A percentile compares a stretch with the other conserved stretches of the same genome.
Conservation (phyloP, 73 alveolate genomes). For the Effrenium voratum region DNA sequence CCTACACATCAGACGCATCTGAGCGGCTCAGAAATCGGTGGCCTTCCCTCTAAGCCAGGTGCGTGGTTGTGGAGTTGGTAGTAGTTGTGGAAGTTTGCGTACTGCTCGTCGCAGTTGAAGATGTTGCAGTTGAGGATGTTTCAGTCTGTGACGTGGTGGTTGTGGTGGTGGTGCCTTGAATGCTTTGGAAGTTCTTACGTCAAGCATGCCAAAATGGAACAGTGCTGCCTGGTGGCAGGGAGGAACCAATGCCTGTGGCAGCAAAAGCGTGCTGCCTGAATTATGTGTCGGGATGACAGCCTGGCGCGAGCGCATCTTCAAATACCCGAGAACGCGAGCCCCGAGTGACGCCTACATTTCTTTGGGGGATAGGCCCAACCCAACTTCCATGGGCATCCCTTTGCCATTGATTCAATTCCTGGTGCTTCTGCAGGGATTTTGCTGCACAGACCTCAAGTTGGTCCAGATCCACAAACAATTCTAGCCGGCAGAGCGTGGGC, state of each 20-base stretch:
- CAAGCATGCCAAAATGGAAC: background rate
- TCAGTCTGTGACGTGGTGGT: constrained; percentile 15
- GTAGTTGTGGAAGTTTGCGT: background rate
- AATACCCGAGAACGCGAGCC: background rate
- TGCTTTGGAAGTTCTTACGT: background rate
- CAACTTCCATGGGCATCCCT: too few relatives aligned
- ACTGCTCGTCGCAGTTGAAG: background rate
- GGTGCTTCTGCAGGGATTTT: too few relatives aligned
- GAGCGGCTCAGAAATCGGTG: too few relatives aligned
- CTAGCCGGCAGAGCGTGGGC: background rate
- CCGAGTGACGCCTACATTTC: too few relatives aligned
- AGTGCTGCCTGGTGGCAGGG: constrained; percentile 26
- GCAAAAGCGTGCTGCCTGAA: constrained; percentile 35
- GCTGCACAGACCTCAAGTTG: too few relatives aligned
- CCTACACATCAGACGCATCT: too few relatives aligned
- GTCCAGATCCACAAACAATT: too few relatives aligned
- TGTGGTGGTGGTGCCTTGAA: constrained; percentile 42
- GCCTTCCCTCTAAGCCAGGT: too few relatives aligned
- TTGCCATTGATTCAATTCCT: too few relatives aligned
- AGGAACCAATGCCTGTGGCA: constrained; percentile 58
- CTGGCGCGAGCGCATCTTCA: background rate
- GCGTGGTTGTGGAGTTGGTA: background rate
- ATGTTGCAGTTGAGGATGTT: background rate
- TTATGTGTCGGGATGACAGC: background rate
- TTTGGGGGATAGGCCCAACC: too few relatives aligned